Evolutionary conservation across 345 rosid species (phyloP).

Genomic region (Salix exigua): DNA sequence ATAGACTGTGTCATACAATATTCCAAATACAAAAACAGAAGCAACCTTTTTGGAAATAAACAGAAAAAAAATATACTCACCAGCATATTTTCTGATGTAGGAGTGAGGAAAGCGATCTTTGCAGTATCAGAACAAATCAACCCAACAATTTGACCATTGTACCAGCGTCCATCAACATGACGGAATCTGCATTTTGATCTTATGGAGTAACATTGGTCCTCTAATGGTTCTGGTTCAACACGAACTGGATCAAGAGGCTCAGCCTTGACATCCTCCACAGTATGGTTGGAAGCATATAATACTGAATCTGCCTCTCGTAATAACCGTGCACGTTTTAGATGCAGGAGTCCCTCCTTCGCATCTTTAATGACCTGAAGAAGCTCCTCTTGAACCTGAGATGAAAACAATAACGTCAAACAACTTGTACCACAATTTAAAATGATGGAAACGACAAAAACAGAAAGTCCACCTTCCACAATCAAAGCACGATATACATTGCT

Average conservation of each 20-base stretch:
- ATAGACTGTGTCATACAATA: not conserved
- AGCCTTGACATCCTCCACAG: constrained; percentile 39
- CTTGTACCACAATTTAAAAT: no score
- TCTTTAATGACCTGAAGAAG: constrained; percentile 66
- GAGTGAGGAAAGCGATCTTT: constrained; percentile 77
- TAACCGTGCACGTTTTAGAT: constrained; percentile 73
- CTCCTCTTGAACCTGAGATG: constrained; percentile 66
- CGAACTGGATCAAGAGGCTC: constrained; percentile 45
- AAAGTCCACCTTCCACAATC: no score
- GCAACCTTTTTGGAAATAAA: not conserved
- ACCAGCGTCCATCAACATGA: constrained; percentile 80
- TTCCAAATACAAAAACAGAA: not conserved
- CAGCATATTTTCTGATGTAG: constrained; percentile 84
- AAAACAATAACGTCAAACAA: not conserved
- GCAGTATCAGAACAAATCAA: constrained; percentile 51
- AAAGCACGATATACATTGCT: no score
- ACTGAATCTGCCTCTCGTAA: constrained; percentile 67
- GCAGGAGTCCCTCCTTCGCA: constrained; percentile 79
- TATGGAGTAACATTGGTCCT: constrained; percentile 43
- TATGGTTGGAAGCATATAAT: constrained; percentile 23
- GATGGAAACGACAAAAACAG: not conserved
- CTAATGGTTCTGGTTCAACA: constrained; percentile 48
- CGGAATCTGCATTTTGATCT: constrained; percentile 82
- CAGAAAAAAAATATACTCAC: constrained; percentile 34
- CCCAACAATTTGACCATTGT: constrained; percentile 67